A percentile compares a stretch with the other conserved stretches of the same genome.
These are phyloP conservation scores for Mimosa pudica DNA, from an alignment of 306 rosid genomes.

Conservation along the genomic window DNA sequence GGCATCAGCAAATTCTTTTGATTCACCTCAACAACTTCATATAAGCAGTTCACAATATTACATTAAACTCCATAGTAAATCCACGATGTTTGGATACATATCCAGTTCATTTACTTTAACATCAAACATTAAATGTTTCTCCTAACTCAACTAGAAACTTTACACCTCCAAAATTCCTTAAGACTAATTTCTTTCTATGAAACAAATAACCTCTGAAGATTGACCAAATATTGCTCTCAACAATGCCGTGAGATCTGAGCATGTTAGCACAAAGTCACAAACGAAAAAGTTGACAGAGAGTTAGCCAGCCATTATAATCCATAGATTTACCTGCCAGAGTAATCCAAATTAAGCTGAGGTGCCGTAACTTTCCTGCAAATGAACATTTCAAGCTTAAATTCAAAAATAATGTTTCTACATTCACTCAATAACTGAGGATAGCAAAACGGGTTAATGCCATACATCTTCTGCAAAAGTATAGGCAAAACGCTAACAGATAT, in stretches of 20 bases:
- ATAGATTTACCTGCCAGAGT: background rate
- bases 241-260: conserved; percentile 17
- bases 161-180: background rate
- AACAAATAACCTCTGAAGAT: background rate
- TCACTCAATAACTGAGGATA: background rate
- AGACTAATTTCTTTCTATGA: background rate
- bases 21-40: background rate
- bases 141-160: background rate
- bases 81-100: too few species aligned
- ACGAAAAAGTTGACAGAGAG: background rate
- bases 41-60: background rate
- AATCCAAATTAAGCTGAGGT: background rate
- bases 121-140: background rate
- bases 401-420: background rate
- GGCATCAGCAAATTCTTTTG: background rate
- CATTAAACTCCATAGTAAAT: background rate
- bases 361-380: conserved; percentile 9
- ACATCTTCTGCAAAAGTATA: background rate
- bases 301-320: background rate
- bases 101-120: background rate
- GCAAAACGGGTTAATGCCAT: background rate
- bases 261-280: conserved; percentile 1
- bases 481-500: background rate
- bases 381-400: background rate
- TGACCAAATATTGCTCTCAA: background rate